Evolutionary conservation across 2,329 filamentous ascomycete genomes (phyloP).

Genomic region (Alternaria viburni): DNA sequence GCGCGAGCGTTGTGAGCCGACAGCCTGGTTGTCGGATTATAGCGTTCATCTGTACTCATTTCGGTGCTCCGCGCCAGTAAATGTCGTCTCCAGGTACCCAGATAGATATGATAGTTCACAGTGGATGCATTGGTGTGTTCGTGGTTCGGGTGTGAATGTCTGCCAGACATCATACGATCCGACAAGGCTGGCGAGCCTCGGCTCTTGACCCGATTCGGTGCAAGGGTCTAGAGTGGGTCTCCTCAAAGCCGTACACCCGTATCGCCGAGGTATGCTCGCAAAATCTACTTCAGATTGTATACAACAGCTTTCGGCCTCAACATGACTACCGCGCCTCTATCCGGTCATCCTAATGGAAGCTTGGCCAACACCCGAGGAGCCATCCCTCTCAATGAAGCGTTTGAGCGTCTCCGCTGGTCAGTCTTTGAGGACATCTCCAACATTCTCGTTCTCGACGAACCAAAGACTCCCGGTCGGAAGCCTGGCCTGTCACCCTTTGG

Average conservation of each 20-base stretch:
- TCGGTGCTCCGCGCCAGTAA: rapidly evolving
- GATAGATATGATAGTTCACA: no score
- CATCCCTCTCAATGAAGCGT: neutral
- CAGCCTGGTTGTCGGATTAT: neutral
- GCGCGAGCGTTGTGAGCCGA: neutral
- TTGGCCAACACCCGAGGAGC: neutral
- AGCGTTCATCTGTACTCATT: neutral
- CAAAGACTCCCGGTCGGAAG: neutral
- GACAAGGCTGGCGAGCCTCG: no score
- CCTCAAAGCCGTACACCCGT: neutral
- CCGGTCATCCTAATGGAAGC: neutral
- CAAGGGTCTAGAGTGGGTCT: neutral
- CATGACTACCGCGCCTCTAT: neutral
- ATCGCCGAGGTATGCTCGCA: neutral
- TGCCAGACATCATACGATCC: no score
- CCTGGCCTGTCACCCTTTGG: neutral
- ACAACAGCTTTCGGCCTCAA: neutral
- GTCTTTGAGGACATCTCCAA: neutral
- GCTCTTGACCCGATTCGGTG: no score
- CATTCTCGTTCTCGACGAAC: neutral
- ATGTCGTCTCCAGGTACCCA: neutral
- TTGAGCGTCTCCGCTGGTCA: neutral
- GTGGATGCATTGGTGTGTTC: no score
- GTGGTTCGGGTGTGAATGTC: no score
- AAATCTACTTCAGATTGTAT: neutral